These are phyloP conservation scores for Cadophora sp. DNA, from an alignment of 2,329 filamentous ascomycete species.

Conservation along the genomic window DNA sequence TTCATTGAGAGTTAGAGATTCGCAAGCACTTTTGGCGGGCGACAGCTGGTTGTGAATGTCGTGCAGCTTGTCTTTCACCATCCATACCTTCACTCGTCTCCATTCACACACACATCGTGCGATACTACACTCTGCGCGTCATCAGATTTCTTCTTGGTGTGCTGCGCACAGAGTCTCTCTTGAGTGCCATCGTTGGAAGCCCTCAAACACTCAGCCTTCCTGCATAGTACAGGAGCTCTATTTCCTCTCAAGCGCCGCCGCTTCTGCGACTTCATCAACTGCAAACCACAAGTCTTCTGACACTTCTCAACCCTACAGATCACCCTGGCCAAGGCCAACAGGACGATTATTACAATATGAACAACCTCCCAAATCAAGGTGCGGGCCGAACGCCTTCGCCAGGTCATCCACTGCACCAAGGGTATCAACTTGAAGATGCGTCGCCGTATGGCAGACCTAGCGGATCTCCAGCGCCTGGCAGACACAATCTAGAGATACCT, in stretches of 20 bases:
- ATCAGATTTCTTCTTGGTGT: conserved; percentile 18
- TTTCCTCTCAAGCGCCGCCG: conserved; percentile 22
- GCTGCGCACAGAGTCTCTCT: conserved; percentile 32
- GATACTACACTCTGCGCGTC: conserved; percentile 13
- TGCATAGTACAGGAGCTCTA: conserved; percentile 37
- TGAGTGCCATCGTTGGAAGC: conserved; percentile 20
- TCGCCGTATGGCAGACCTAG: conserved; percentile 40
- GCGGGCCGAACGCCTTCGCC: conserved; percentile 75
- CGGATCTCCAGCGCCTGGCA: conserved; percentile 40
- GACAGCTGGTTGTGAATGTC: conserved; percentile 20
- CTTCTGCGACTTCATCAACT: conserved; percentile 29
- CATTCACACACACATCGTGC: background rate
- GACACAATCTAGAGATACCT: conserved; percentile 71
- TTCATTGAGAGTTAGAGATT: conserved; percentile 25
- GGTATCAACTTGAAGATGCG: conserved; percentile 81
- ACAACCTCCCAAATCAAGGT: conserved; percentile 51
- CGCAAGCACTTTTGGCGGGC: conserved; percentile 20
- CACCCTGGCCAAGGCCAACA: conserved; percentile 50
- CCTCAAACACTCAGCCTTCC: conserved; percentile 29
- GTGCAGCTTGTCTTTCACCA: conserved; percentile 9
- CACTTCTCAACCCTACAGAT: conserved; percentile 33
- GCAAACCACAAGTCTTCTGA: conserved; percentile 34
- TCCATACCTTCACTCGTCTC: conserved; percentile 9
- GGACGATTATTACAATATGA: conserved; percentile 70
- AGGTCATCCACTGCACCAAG: conserved; percentile 72